Evolutionary conservation across 305 asterid species (phyloP).

Genomic region (Coffea humblotiana): DNA sequence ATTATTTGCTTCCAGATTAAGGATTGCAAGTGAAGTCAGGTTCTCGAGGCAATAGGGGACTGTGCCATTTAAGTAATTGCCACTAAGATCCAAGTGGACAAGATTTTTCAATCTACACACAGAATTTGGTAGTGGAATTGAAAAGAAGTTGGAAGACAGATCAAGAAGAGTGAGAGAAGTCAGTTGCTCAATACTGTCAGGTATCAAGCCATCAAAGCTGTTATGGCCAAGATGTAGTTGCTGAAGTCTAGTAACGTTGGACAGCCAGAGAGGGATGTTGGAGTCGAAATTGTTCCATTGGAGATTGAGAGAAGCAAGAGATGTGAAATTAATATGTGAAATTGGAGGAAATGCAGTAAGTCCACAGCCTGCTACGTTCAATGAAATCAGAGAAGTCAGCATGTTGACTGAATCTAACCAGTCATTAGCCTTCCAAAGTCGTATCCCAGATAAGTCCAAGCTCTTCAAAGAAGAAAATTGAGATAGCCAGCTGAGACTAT

Average conservation of each 20-base stretch:
- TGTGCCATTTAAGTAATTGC: constrained; percentile 2
- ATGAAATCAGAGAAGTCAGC: constrained; percentile 10
- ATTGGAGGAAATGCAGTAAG: background rate
- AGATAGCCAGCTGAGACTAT: constrained; percentile 30
- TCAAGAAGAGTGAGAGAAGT: constrained; percentile 19
- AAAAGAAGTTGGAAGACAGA: constrained; percentile 11
- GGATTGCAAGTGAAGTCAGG: background rate
- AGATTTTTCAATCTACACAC: constrained; percentile 22
- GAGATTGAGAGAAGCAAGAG: constrained; percentile 11
- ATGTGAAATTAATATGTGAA: constrained; percentile 11
- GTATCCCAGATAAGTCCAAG: background rate
- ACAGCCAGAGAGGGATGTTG: constrained; percentile 16
- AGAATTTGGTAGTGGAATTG: constrained; percentile 12
- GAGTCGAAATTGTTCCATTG: background rate
- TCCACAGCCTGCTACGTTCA: background rate
- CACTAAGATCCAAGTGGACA: constrained; percentile 3
- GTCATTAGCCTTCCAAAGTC: constrained; percentile 2
- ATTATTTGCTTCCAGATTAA: background rate
- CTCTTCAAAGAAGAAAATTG: constrained; percentile 10
- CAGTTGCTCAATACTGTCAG: background rate
- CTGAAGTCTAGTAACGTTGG: constrained; percentile 9
- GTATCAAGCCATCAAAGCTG: background rate
- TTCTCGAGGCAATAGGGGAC: constrained; percentile 4
- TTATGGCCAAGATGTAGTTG: constrained; percentile 18
- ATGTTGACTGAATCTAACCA: constrained; percentile 17